Conservation (phyloP, 2,329 filamentous ascomycete genomes). For the Penicillium sp. region DNA sequence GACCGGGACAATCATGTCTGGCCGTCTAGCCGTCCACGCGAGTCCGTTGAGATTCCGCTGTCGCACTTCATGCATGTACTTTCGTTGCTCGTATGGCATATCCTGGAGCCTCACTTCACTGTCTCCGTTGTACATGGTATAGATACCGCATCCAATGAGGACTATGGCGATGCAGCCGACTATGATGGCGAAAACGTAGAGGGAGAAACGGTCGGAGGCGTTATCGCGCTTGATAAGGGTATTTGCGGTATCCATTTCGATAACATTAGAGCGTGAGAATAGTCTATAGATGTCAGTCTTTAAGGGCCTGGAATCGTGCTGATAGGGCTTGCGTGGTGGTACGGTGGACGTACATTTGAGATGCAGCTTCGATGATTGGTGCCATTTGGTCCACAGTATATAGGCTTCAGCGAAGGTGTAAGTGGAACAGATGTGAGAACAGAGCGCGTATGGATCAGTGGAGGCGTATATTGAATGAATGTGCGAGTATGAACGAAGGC, state of each 20-base stretch:
- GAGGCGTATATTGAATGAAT: neutral
- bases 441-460: neutral
- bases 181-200: slow-evolving; percentile 27
- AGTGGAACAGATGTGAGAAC: too few species aligned
- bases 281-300: neutral
- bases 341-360: slow-evolving; percentile 1
- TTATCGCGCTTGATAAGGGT: slow-evolving; percentile 16
- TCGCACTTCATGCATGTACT: slow-evolving; percentile 31
- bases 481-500: neutral
- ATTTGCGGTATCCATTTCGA: slow-evolving; percentile 2
- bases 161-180: slow-evolving; percentile 26
- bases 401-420: neutral
- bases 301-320: neutral
- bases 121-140: slow-evolving; percentile 21
- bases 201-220: slow-evolving; percentile 12
- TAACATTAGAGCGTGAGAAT: neutral
- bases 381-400: neutral
- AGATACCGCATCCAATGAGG: slow-evolving; percentile 22
- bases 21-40: slow-evolving; percentile 18
- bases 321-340: neutral
- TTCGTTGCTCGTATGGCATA: slow-evolving; percentile 22
- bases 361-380: neutral
- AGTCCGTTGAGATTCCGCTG: slow-evolving; percentile 22
- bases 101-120: slow-evolving; percentile 17
- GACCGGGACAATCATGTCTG: slow-evolving; percentile 20